These are phyloP conservation scores for Pythium scleroteichum DNA, from an alignment of 352 stramenopile species.

Conservation along the genomic window DNA sequence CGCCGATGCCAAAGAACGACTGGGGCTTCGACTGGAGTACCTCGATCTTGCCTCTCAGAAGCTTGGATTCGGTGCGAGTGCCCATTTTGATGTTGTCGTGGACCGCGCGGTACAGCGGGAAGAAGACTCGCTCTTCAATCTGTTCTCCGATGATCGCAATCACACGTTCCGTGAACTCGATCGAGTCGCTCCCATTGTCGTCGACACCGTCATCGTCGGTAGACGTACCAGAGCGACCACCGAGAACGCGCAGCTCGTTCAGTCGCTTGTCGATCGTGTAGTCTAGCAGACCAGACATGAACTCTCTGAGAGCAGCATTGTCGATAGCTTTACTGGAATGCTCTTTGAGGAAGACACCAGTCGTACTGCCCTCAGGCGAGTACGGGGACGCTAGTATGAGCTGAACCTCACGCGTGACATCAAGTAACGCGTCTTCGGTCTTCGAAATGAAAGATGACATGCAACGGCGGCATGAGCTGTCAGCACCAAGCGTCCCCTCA, in stretches of 20 bases:
- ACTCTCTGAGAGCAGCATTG: conserved; percentile 62
- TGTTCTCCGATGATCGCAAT: conserved; percentile 77
- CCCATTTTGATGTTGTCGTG: conserved; percentile 62
- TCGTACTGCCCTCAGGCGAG: conserved; percentile 79
- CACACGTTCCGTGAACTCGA: conserved; percentile 65
- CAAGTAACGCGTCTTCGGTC: conserved; percentile 67
- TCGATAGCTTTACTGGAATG: conserved; percentile 44
- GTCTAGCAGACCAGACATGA: conserved; percentile 76
- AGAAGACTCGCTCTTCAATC: conserved; percentile 85
- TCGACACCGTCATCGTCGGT: conserved; percentile 35
- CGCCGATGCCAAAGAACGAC: conserved; percentile 83
- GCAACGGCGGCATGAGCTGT: conserved; percentile 63
- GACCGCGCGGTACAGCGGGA: conserved; percentile 70
- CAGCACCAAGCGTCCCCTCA: conserved; percentile 29
- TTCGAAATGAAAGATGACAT: conserved; percentile 83
- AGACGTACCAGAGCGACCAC: conserved; percentile 39
- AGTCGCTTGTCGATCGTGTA: conserved; percentile 84
- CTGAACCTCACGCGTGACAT: conserved; percentile 80
- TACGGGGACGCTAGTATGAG: conserved; percentile 84
- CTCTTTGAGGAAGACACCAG: conserved; percentile 70
- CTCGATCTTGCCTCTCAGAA: conserved; percentile 82
- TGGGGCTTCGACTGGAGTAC: conserved; percentile 76
- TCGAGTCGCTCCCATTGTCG: conserved; percentile 28
- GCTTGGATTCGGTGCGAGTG: conserved; percentile 65
- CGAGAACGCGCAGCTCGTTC: conserved; percentile 68